Percentiles rank a stretch among this genome's conserved stretches.
These are phyloP conservation scores for Lipomyces chichibuensis DNA, from an alignment of 805 yeast species.

Conservation along the genomic window DNA sequence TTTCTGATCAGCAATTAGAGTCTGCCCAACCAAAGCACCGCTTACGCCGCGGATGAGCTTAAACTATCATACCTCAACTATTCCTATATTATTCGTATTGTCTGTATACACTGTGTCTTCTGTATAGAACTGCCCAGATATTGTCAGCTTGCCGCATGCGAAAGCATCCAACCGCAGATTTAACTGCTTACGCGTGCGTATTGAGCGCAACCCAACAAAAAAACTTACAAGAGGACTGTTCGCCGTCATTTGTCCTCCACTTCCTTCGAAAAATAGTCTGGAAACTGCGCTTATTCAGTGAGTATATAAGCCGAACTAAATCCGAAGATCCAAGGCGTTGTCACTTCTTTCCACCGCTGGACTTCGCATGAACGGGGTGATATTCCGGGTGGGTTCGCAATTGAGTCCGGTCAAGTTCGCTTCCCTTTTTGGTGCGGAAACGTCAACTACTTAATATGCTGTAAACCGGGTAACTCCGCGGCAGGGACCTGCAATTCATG, in stretches of 20 bases:
- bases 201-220: background rate
- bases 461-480: background rate
- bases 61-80: conserved; percentile 28
- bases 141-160: background rate
- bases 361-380: background rate
- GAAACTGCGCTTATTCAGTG: background rate
- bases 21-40: background rate
- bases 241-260: conserved; percentile 13
- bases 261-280: background rate
- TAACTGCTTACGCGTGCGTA: background rate
- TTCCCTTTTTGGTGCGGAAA: background rate
- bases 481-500: no score
- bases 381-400: background rate
- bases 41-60: background rate
- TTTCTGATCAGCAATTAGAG: conserved; percentile 20
- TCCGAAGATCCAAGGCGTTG: background rate
- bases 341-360: background rate
- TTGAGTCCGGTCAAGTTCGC: background rate
- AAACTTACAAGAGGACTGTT: conserved; percentile 10
- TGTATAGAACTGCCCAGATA: conserved; percentile 21
- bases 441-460: background rate
- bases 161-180: no score
- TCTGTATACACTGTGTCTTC: conserved; percentile 33
- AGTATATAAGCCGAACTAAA: background rate
- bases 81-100: conserved; percentile 20